Conservation (phyloP, 2,329 filamentous ascomycete species). For the Coniochaeta sp. region DNA sequence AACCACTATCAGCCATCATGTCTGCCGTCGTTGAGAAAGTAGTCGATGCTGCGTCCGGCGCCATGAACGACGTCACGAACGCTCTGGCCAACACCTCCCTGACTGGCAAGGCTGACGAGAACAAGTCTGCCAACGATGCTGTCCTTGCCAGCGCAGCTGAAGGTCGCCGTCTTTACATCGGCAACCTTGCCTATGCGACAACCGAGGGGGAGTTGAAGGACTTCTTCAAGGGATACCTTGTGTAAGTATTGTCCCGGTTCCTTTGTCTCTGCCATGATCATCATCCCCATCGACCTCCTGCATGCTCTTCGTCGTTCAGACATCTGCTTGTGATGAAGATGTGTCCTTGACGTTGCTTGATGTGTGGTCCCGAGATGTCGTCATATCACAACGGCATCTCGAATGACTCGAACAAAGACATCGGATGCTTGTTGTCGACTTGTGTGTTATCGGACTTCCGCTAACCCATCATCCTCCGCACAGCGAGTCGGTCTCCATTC, state of each 20-base stretch:
- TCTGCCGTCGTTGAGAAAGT: slow-evolving; percentile 72
- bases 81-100: slow-evolving; percentile 68
- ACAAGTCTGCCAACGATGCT: slow-evolving; percentile 71
- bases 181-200: slow-evolving; percentile 99
- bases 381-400: not conserved
- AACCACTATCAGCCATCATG: slow-evolving; percentile 59
- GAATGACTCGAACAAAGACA: not conserved
- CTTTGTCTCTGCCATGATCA: slow-evolving; percentile 5
- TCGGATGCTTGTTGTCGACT: not conserved
- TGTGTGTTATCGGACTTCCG: not conserved
- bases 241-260: slow-evolving; percentile 60
- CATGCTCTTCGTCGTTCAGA: not conserved
- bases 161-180: slow-evolving; percentile 98
- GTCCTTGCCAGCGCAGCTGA: slow-evolving; percentile 96
- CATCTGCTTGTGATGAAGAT: not conserved
- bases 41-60: slow-evolving; percentile 49
- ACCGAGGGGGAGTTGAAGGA: slow-evolving; percentile 99
- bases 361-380: slow-evolving; percentile 3
- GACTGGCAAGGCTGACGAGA: slow-evolving; percentile 44
- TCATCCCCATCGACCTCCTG: too few species aligned
- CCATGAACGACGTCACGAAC: slow-evolving; percentile 72
- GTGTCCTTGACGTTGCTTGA: not conserved
- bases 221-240: slow-evolving; percentile 99
- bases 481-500: slow-evolving; percentile 98
- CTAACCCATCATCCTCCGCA: slow-evolving; percentile 24